Conservation (phyloP, 2,329 filamentous ascomycete genomes). For the Ceratocystis ficicola region DNA sequence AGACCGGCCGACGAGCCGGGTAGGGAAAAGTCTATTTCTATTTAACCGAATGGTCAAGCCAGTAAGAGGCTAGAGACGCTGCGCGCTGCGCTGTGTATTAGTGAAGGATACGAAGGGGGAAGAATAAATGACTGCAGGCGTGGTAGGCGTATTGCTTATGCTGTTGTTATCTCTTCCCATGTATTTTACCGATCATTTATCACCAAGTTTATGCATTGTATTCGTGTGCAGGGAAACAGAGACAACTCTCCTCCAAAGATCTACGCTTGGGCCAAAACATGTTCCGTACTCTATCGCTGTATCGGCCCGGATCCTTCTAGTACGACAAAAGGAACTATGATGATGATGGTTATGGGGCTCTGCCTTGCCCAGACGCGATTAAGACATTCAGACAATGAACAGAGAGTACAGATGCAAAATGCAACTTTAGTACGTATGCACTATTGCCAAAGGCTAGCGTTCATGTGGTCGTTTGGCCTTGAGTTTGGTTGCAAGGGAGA, state of each 20-base stretch:
- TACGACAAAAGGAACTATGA: not conserved
- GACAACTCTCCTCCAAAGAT: conserved; percentile 1
- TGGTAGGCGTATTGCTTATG: not conserved
- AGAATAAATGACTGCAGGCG: not conserved
- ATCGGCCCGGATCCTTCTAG: conserved; percentile 12
- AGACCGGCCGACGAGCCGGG: not conserved
- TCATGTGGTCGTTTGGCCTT: not conserved
- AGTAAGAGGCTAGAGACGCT: not conserved
- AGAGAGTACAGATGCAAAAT: not conserved
- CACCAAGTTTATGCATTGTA: not conserved
- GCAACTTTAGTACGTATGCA: not conserved
- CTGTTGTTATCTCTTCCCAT: not conserved
- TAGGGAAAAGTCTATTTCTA: conserved; percentile 11
- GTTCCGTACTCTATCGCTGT: not conserved
- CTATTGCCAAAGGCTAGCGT: not conserved
- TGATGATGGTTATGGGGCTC: not conserved
- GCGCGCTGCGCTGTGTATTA: not conserved
- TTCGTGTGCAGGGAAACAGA: not conserved
- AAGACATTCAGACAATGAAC: not conserved
- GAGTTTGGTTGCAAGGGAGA: not conserved
- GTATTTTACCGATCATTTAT: not conserved
- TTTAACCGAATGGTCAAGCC: conserved; percentile 10
- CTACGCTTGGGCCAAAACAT: not conserved
- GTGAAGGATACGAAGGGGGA: not conserved
- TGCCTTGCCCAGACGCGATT: not conserved